Evolutionary conservation across 768 basidiomycete genomes (phyloP).

Genomic region (Lactarius sp.): DNA sequence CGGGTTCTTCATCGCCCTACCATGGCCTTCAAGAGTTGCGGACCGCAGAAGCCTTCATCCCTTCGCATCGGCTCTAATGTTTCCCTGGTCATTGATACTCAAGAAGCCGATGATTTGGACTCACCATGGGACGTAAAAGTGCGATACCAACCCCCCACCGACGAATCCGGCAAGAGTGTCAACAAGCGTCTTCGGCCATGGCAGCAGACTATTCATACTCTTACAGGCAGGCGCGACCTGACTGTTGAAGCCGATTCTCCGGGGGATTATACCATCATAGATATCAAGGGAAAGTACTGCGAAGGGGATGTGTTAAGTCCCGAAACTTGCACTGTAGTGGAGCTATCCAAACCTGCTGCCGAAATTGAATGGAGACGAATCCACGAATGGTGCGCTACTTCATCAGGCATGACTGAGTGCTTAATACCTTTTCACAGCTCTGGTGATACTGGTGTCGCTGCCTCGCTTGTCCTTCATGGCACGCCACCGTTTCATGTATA

Average conservation of each 20-base stretch:
- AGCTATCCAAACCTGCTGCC: slow-evolving; percentile 71
- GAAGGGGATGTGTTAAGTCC: slow-evolving; percentile 80
- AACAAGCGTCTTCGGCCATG: slow-evolving; percentile 51
- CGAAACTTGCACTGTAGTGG: slow-evolving; percentile 70
- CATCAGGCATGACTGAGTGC: not conserved
- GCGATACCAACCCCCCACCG: slow-evolving; percentile 51
- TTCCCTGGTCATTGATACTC: slow-evolving; percentile 47
- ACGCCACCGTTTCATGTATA: slow-evolving; percentile 84
- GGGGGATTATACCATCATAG: slow-evolving; percentile 71
- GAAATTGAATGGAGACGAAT: slow-evolving; percentile 87
- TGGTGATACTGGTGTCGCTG: slow-evolving; percentile 88
- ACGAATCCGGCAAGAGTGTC: slow-evolving; percentile 34
- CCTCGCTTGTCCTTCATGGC: slow-evolving; percentile 80
- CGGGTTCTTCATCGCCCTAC: slow-evolving; percentile 67
- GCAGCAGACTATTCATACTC: slow-evolving; percentile 56
- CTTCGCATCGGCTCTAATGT: slow-evolving; percentile 69
- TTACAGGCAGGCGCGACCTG: slow-evolving; percentile 41
- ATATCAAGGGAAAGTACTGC: slow-evolving; percentile 76
- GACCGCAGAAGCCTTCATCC: slow-evolving; percentile 61
- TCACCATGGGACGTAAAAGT: slow-evolving; percentile 64
- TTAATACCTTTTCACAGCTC: slow-evolving; percentile 45
- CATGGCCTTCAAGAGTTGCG: slow-evolving; percentile 70
- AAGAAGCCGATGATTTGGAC: slow-evolving; percentile 55
- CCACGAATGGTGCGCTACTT: slow-evolving; percentile 70
- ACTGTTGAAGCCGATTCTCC: slow-evolving; percentile 51